phyloP scores from a whole-genome alignment of 1,284 basidiomycete species.

The Austropuccinia psidii region DNA sequence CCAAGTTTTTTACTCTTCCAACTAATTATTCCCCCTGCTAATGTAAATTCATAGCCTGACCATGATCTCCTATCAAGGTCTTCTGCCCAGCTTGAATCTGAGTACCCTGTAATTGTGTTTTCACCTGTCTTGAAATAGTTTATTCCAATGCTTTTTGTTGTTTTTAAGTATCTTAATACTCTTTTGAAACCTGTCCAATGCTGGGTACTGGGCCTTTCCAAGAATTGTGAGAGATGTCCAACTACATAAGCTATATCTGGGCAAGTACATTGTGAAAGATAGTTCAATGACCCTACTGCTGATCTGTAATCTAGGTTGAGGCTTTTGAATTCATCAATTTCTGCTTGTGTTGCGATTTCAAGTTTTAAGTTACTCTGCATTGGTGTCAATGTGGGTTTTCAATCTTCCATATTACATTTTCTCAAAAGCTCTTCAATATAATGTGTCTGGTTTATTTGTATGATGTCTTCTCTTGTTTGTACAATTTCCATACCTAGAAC shows the following conservation, averaged over 20 bases:
- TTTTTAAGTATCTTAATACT: slow-evolving; percentile 26
- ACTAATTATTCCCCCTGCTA: neutral
- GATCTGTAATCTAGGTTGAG: neutral
- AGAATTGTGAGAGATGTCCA: slow-evolving; percentile 23
- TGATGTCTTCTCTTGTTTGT: neutral
- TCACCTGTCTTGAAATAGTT: neutral
- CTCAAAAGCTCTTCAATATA: neutral
- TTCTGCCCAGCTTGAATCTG: slow-evolving; percentile 31
- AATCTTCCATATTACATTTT: slow-evolving; percentile 15
- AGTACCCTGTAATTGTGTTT: slow-evolving; percentile 1
- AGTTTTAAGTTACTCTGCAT: slow-evolving; percentile 31
- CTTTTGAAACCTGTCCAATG: slow-evolving; percentile 25
- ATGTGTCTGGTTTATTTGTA: neutral
- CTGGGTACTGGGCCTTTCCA: slow-evolving; percentile 5
- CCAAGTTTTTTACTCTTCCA: slow-evolving; percentile 16
- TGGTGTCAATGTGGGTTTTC: slow-evolving; percentile 13
- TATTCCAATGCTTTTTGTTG: slow-evolving; percentile 6
- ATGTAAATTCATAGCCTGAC: too few relatives aligned
- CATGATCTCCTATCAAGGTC: neutral
- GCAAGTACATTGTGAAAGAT: slow-evolving; percentile 27
- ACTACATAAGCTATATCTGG: slow-evolving; percentile 31
- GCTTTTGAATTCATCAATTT: neutral
- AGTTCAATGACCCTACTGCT: slow-evolving; percentile 21
- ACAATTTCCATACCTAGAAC: slow-evolving; percentile 21
- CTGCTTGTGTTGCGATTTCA: slow-evolving; percentile 16